Base-by-base conservation (phyloP, 2,329 filamentous ascomycete genomes). In the Didymella pinodella region DNA sequence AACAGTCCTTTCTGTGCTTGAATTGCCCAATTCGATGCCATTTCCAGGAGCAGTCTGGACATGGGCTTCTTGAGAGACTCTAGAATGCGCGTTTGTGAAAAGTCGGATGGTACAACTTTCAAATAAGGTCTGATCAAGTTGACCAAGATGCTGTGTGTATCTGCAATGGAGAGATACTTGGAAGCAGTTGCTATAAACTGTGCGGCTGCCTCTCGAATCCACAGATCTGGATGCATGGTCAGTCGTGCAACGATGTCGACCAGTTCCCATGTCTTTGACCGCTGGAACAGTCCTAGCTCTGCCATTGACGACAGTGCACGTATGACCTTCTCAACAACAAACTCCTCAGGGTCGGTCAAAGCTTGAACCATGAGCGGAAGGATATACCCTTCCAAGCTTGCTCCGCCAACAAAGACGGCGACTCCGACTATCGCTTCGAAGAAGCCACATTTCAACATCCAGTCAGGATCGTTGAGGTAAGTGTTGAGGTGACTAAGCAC, bases 341-440 rank as follows among this genome's bases (percentile, higher is more conserved):
- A 94, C 68, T 97, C 94, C 76, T 99, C 95, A 0, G 91, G 87
- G 65, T 99, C 95, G 0, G 93, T 92, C 68, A 99, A 82, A 7
- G 95, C 94, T 76, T 97, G 95, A 3, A 97, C 86, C 92, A 99
- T 97, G 14, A 99, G 82, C 0, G 96, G 95, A 26, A 99, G 80
- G 64, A 98, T 96, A 68, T 97, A 99, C 66, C 96, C 93, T 76
- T 99, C 95, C 31, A 99, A 80, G 66, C 90, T 96, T 32, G 89
- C 91, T 59, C 91, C 93, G 28, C 95, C 95, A 32, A 98, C 86
- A 67, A 97, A 97, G 1, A 91, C 87, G 4, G 93, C 92, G 64
- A 99, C 93, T 3, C 93, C 94, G 16, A 98, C 92, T 26, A 98
- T 92, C 0, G 93, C 92, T 71, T 97, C 93, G 70, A 99, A 97